Base-by-base conservation (phyloP, 2,329 filamentous ascomycete genomes). In the Clarireedia homoeocarpa region DNA sequence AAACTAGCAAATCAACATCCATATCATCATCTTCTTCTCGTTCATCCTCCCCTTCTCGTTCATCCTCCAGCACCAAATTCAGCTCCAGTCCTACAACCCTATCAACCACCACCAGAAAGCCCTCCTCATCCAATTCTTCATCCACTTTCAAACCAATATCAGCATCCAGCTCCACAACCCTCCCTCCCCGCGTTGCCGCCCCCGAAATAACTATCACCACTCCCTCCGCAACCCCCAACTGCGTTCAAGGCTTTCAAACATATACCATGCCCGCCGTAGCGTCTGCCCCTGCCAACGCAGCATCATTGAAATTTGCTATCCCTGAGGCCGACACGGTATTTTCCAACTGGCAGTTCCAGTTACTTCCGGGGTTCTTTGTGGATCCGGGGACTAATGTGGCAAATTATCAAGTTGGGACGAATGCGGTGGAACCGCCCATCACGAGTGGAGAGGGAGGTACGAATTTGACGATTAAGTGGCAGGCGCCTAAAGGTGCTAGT, bases 181-280 rank as follows among this genome's bases (percentile, higher is more conserved):
- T 47, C 6, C 45, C 45, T 24, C 45, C 45, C 45, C 45, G 49
- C 15, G 49, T 51, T 9, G 49, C 49, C 10, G 49, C 49, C 7
- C 49, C 49, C 14, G 49, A 51, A 9, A 51, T 42, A 23, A 51
- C 49, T 9, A 39, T 51, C 23, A 23, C 45, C 24, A 51, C 49
- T n/a, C 49, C 49, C 14, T 39, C 34, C 30, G 38, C 30, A 15
- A 51, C 30, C 15, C 49, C 49, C 17, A 12, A 36, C 20, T 51
- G 49, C 39, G 49, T 51, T 24, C 49, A 51, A 51, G 38, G 49
- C 49, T 51, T 15, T 24, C 49, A 51, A 40, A 51, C 49, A 6
- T 51, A 51, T 26, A 40, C 38, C 38, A 51, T 42, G 49, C 49
- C 49, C 34, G 49, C 49, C 6, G 49, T 51, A 26, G 38, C 38